Evolutionary conservation across 2,329 filamentous ascomycete genomes (phyloP).

Genomic region (Helicocarpus griseus): DNA sequence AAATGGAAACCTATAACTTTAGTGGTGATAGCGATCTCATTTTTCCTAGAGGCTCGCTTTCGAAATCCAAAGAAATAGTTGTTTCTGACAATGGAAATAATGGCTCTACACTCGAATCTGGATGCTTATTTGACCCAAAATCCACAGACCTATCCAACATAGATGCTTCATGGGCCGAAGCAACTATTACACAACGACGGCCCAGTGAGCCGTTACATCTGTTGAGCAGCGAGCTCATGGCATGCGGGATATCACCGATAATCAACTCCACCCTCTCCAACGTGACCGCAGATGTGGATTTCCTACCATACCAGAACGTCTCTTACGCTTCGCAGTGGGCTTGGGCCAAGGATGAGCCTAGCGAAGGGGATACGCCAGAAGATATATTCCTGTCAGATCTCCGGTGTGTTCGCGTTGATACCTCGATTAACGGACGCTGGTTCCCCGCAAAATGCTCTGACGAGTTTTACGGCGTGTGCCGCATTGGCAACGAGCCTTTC

Average conservation of each 20-base stretch:
- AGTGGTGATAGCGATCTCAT: constrained; percentile 41
- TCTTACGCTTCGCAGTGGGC: constrained; percentile 48
- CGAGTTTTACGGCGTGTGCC: constrained; percentile 47
- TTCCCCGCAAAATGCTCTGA: constrained; percentile 46
- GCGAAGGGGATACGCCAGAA: constrained; percentile 17
- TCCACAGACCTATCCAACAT: constrained; percentile 31
- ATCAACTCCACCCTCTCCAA: constrained; percentile 48
- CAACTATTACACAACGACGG: constrained; percentile 19
- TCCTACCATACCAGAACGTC: constrained; percentile 40
- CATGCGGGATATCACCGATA: constrained; percentile 52
- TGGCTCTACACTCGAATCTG: constrained; percentile 34
- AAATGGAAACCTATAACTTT: constrained; percentile 49
- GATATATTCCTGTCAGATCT: constrained; percentile 21
- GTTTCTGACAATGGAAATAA: constrained; percentile 19
- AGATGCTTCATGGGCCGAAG: constrained; percentile 47
- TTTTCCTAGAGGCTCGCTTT: constrained; percentile 41
- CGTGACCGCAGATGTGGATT: constrained; percentile 40
- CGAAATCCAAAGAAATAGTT: constrained; percentile 25
- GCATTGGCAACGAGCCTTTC: constrained; percentile 44
- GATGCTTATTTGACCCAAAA: constrained; percentile 45
- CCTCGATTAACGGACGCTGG: constrained; percentile 46
- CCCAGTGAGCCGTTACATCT: constrained; percentile 23
- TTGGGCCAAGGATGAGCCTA: constrained; percentile 49
- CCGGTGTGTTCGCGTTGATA: constrained; percentile 49
- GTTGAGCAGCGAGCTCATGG: constrained; percentile 33